Conservation (phyloP, 177 flowering plant genomes). For the Tripterygium wilfordii region DNA sequence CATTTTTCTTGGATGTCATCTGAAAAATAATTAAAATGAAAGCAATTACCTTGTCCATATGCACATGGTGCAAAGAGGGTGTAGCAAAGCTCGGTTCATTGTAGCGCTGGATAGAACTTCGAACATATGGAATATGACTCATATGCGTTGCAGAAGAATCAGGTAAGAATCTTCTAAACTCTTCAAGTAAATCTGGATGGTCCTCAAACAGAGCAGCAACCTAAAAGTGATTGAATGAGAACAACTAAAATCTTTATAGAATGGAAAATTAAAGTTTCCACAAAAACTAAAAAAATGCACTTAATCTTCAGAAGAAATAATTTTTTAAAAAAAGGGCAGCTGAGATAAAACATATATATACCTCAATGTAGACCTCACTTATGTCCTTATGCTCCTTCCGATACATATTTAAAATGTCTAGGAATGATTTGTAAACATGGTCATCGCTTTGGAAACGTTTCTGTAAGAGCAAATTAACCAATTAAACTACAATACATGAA, state of each 20-base stretch:
- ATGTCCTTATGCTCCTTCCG: slow-evolving; percentile 82
- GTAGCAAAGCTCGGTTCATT: slow-evolving; percentile 52
- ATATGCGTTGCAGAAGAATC: slow-evolving; percentile 41
- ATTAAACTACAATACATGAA: too few relatives aligned
- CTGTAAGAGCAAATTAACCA: slow-evolving; percentile 35
- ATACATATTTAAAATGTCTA: slow-evolving; percentile 83
- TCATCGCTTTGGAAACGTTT: slow-evolving; percentile 80
- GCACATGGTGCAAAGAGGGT: slow-evolving; percentile 35
- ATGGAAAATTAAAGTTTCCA: background rate
- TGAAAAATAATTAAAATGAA: too few relatives aligned
- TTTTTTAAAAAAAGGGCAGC: too few relatives aligned
- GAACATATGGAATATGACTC: slow-evolving; percentile 30
- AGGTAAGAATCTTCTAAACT: slow-evolving; percentile 66
- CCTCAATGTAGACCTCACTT: slow-evolving; percentile 80
- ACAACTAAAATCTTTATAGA: background rate
- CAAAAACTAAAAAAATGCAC: background rate
- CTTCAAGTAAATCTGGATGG: slow-evolving; percentile 57
- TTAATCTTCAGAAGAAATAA: too few relatives aligned
- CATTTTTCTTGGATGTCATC: too few relatives aligned
- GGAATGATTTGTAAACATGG: slow-evolving; percentile 72
- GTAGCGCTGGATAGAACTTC: slow-evolving; percentile 31
- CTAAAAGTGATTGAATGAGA: slow-evolving; percentile 13
- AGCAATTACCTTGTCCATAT: slow-evolving; percentile 65
- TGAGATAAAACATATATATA: slow-evolving; percentile 18
- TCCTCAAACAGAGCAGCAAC: slow-evolving; percentile 53